Conservation (phyloP, 1,284 basidiomycete species). For the Gastroboletus turbinatus region DNA sequence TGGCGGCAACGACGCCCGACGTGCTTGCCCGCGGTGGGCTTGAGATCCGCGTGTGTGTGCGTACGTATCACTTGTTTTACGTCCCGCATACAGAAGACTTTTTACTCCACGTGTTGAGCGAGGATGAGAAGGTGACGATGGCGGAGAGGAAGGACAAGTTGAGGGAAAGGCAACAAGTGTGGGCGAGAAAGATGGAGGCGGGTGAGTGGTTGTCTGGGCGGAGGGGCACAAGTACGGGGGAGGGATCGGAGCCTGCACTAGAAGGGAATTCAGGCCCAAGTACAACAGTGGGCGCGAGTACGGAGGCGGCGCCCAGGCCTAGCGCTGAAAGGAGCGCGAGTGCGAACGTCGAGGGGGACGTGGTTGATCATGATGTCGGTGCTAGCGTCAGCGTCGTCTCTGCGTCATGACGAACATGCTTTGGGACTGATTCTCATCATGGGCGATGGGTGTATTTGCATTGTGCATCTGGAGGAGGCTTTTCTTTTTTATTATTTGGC, state of each 20-base stretch:
- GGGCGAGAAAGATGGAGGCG: conserved; percentile 17
- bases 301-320: background rate
- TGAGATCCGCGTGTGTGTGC: conserved; percentile 80
- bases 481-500: background rate
- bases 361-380: background rate
- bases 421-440: background rate
- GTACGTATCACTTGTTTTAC: conserved; percentile 85
- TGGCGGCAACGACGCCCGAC: conserved; percentile 40
- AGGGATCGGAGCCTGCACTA: background rate
- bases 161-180: conserved; percentile 11
- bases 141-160: conserved; percentile 3
- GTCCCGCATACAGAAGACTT: conserved; percentile 73
- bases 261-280: background rate
- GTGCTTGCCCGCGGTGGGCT: conserved; percentile 58
- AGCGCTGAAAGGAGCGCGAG: background rate
- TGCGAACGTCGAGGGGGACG: background rate
- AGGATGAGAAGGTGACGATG: conserved; percentile 8
- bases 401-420: conserved; percentile 11
- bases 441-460: background rate
- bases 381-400: background rate
- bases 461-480: background rate
- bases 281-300: background rate
- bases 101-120: conserved; percentile 38
- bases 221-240: background rate
- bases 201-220: conserved; percentile 16